A percentile compares a stretch with the other conserved stretches of the same genome.
phyloP scores from a whole-genome alignment of 768 basidiomycete genomes.

The Amanita inopinata region DNA sequence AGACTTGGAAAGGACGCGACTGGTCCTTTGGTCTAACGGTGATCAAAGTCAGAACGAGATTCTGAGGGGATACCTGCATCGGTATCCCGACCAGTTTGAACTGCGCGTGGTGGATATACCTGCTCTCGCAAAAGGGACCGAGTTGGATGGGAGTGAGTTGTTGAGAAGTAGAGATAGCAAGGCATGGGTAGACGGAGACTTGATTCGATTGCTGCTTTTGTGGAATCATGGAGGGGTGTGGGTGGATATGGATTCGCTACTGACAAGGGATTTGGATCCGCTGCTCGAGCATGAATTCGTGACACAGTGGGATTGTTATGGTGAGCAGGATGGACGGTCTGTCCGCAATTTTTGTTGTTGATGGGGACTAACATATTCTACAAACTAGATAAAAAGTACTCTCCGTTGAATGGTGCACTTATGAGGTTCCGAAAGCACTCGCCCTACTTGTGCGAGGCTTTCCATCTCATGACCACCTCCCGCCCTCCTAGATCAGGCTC shows the following conservation, averaged over 20 bases:
- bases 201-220: slow-evolving; percentile 77
- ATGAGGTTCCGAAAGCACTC: slow-evolving; percentile 90
- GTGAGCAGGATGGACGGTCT: slow-evolving; percentile 30
- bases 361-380: background rate
- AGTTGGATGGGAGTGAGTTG: slow-evolving; percentile 55
- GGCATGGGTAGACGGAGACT: slow-evolving; percentile 94
- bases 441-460: slow-evolving; percentile 94
- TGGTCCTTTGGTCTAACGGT: slow-evolving; percentile 92
- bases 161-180: slow-evolving; percentile 57
- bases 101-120: slow-evolving; percentile 61
- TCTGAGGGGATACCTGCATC: slow-evolving; percentile 46
- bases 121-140: slow-evolving; percentile 63
- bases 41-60: slow-evolving; percentile 48
- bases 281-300: slow-evolving; percentile 93
- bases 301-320: slow-evolving; percentile 98
- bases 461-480: slow-evolving; percentile 78
- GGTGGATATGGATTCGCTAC: slow-evolving; percentile 95
- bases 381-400: slow-evolving; percentile 30
- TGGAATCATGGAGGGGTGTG: slow-evolving; percentile 92
- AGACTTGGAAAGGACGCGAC: slow-evolving; percentile 44
- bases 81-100: slow-evolving; percentile 64
- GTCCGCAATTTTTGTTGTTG: slow-evolving; percentile 1
- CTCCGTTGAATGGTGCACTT: slow-evolving; percentile 82
- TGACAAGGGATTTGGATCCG: slow-evolving; percentile 81
- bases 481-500: slow-evolving; percentile 65